Conservation (phyloP, 2,329 filamentous ascomycete species). For the Curvularia lunata region DNA sequence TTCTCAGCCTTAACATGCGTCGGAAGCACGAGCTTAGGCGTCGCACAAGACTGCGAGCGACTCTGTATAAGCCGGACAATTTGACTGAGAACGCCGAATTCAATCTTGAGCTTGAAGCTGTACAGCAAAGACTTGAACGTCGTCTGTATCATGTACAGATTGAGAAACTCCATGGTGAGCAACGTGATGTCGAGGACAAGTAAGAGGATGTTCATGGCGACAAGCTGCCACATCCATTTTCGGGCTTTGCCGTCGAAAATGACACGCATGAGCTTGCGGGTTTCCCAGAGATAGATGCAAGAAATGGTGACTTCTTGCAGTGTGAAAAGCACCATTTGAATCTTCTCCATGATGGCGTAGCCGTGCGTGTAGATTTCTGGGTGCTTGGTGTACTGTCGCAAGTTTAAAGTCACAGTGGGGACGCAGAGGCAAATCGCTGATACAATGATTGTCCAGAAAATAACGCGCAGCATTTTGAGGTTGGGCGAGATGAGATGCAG, state of each 20-base stretch:
- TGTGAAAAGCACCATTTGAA: conserved; percentile 50
- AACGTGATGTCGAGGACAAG: conserved; percentile 21
- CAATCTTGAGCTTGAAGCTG: conserved; percentile 57
- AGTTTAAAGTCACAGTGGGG: conserved; percentile 53
- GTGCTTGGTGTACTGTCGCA: conserved; percentile 33
- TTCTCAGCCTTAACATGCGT: background rate
- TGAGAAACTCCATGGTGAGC: conserved; percentile 18
- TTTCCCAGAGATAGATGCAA: conserved; percentile 59
- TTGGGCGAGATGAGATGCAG: conserved; percentile 20
- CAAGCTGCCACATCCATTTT: conserved; percentile 23
- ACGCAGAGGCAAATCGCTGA: conserved; percentile 48
- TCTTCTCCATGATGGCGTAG: conserved; percentile 44
- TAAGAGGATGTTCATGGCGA: conserved; percentile 22
- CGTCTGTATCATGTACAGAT: conserved; percentile 28
- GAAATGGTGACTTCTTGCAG: conserved; percentile 45
- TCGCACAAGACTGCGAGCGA: background rate
- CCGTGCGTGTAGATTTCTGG: conserved; percentile 11
- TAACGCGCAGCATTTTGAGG: conserved; percentile 32
- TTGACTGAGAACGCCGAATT: conserved; percentile 58
- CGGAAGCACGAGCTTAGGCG: background rate
- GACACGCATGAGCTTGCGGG: conserved; percentile 28
- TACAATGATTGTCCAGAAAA: conserved; percentile 61
- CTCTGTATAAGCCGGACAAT: conserved; percentile 9
- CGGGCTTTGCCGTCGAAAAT: conserved; percentile 16
- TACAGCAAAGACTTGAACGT: conserved; percentile 50